Percentiles rank a stretch among this genome's conserved stretches.
Conservation (phyloP, 2,329 filamentous ascomycete species). For the Pezicula neosporulosa region DNA sequence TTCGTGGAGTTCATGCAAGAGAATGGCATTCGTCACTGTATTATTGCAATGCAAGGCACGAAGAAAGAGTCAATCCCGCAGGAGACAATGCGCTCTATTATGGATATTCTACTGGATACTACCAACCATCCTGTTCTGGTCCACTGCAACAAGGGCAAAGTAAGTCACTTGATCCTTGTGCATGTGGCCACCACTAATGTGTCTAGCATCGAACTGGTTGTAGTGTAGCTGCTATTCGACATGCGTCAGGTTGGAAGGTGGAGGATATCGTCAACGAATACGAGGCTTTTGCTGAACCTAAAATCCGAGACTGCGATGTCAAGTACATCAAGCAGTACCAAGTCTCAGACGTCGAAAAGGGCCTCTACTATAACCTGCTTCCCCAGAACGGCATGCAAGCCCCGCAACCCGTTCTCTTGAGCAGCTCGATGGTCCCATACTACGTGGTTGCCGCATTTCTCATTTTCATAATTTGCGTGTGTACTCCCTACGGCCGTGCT, state of each 20-base stretch:
- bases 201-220: slow-evolving; percentile 81
- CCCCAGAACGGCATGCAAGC: neutral
- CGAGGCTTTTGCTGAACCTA: slow-evolving; percentile 57
- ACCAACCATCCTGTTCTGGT: slow-evolving; percentile 77
- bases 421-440: slow-evolving; percentile 4
- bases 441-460: slow-evolving; percentile 2
- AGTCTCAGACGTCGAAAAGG: slow-evolving; percentile 31
- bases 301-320: slow-evolving; percentile 57
- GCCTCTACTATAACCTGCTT: slow-evolving; percentile 25
- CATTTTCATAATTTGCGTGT: slow-evolving; percentile 2
- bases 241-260: slow-evolving; percentile 65
- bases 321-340: slow-evolving; percentile 53
- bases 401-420: neutral
- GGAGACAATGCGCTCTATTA: slow-evolving; percentile 65
- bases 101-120: slow-evolving; percentile 67
- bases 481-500: neutral
- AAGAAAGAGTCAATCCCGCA: slow-evolving; percentile 73
- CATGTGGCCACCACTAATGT: neutral
- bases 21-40: slow-evolving; percentile 67
- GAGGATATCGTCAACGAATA: slow-evolving; percentile 70
- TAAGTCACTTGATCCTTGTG: slow-evolving; percentile 29
- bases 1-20: slow-evolving; percentile 59
- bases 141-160: slow-evolving; percentile 91
- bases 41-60: slow-evolving; percentile 81
- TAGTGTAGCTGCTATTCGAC: slow-evolving; percentile 76